A percentile compares a stretch with the other conserved stretches of the same genome.
phyloP scores from a whole-genome alignment of 768 basidiomycete genomes.

The Pleurotus eryngii region DNA sequence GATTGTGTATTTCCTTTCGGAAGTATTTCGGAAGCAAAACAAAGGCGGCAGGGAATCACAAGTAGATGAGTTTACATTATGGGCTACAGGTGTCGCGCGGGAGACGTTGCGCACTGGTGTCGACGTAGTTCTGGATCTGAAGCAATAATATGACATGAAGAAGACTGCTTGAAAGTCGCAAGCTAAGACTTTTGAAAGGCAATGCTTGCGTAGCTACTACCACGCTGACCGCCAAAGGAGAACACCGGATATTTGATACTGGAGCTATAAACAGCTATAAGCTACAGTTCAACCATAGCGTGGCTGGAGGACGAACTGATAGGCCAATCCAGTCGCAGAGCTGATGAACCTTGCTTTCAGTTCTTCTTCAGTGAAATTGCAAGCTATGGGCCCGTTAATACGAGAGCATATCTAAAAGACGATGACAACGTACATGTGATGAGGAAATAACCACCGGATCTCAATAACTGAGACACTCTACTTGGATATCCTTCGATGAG shows the following conservation, averaged over 20 bases:
- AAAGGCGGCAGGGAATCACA: slow-evolving; percentile 31
- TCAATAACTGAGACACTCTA: slow-evolving; percentile 53
- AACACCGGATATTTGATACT: slow-evolving; percentile 69
- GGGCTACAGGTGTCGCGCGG: slow-evolving; percentile 65
- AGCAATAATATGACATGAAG: slow-evolving; percentile 3
- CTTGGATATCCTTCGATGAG: slow-evolving; percentile 60
- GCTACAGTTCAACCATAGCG: background rate
- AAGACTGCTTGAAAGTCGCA: background rate
- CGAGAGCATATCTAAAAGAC: background rate
- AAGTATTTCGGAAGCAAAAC: slow-evolving; percentile 30
- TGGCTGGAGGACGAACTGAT: slow-evolving; percentile 50
- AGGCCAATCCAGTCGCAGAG: slow-evolving; percentile 46
- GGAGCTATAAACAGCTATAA: slow-evolving; percentile 45
- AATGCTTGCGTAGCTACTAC: slow-evolving; percentile 66
- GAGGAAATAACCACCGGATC: slow-evolving; percentile 66
- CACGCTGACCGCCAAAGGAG: slow-evolving; percentile 75
- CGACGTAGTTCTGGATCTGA: slow-evolving; percentile 43
- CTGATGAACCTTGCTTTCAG: slow-evolving; percentile 51
- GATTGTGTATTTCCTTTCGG: slow-evolving; percentile 64
- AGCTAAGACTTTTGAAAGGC: slow-evolving; percentile 52
- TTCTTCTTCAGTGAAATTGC: slow-evolving; percentile 84
- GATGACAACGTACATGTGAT: slow-evolving; percentile 66
- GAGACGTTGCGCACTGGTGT: slow-evolving; percentile 67
- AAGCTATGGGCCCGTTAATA: slow-evolving; percentile 40
- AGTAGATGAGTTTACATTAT: slow-evolving; percentile 47